Conservation (phyloP, 331 rosid genomes). For the Rosa hybrid region DNA sequence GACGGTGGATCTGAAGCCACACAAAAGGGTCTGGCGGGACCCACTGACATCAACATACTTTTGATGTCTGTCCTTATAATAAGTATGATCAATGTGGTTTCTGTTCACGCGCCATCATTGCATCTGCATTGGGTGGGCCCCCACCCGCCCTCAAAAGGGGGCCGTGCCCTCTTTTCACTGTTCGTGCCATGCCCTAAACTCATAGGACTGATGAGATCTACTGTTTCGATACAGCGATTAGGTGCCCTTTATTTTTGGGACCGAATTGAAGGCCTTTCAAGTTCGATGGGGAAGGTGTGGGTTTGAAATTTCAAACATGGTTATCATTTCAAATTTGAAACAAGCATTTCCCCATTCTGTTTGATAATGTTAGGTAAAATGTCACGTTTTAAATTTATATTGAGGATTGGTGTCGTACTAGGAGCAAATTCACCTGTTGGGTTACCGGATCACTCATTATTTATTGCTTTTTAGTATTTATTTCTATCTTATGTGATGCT, state of each 20-base stretch:
- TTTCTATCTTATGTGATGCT: too few species aligned
- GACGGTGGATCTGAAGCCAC: slow-evolving; percentile 21
- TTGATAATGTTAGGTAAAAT: too few species aligned
- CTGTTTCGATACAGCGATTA: not conserved
- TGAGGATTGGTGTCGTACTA: too few species aligned
- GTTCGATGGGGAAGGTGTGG: not conserved
- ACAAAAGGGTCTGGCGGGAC: slow-evolving; percentile 16
- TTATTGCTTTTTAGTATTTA: too few species aligned
- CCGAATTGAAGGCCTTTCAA: not conserved
- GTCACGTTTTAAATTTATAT: too few species aligned
- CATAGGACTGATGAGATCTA: not conserved
- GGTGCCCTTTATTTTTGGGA: not conserved
- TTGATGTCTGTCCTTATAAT: slow-evolving; percentile 6
- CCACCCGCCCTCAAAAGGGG: not conserved
- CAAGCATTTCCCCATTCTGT: not conserved
- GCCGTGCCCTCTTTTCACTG: not conserved
- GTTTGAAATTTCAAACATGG: not conserved
- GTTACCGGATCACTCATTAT: too few species aligned
- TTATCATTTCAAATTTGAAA: not conserved
- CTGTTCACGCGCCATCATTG: slow-evolving; percentile 34
- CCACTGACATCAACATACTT: slow-evolving; percentile 40
- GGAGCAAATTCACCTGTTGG: too few species aligned
- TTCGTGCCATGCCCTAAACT: not conserved
- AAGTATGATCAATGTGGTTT: not conserved
- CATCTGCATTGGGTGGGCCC: not conserved